These are phyloP conservation scores for Xylariaceae sp. DNA, from an alignment of 2,329 filamentous ascomycete genomes.

Conservation along the genomic window DNA sequence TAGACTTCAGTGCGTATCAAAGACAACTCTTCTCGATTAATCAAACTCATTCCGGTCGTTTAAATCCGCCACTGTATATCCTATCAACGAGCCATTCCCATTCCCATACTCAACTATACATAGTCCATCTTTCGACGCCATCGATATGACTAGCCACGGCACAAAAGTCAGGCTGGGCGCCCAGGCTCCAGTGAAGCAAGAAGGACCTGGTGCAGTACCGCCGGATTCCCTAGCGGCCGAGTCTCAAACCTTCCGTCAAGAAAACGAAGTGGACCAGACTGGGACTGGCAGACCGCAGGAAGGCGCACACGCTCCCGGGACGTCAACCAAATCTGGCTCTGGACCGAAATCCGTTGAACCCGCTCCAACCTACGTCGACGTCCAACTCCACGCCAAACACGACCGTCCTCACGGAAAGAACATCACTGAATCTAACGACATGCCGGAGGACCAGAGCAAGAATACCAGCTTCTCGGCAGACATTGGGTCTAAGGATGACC, in stretches of 20 bases:
- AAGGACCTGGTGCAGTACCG: constrained; percentile 62
- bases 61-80: too few relatives aligned
- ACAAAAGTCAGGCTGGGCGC: constrained; percentile 46
- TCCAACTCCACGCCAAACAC: constrained; percentile 30
- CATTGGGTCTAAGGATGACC: constrained; percentile 48
- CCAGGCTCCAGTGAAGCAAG: constrained; percentile 51
- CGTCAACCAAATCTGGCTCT: constrained; percentile 1
- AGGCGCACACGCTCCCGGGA: constrained; percentile 12
- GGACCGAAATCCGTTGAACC: constrained; percentile 18
- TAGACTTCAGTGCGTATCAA: too few relatives aligned
- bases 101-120: background rate
- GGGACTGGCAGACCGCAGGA: constrained; percentile 36
- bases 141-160: constrained; percentile 9
- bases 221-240: constrained; percentile 75
- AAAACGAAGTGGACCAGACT: constrained; percentile 56
- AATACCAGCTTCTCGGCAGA: constrained; percentile 40
- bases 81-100: too few relatives aligned
- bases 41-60: too few relatives aligned
- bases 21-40: too few relatives aligned
- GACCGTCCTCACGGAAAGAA: constrained; percentile 44
- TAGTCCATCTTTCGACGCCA: background rate
- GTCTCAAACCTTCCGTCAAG: constrained; percentile 50
- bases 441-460: constrained; percentile 37
- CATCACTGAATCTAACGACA: constrained; percentile 36
- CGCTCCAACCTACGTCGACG: constrained; percentile 40